Percentiles rank a stretch among this genome's conserved stretches.
Evolutionary conservation across 2,329 filamentous ascomycete genomes (phyloP).

Genomic region (Amauroascus verrucosus): DNA sequence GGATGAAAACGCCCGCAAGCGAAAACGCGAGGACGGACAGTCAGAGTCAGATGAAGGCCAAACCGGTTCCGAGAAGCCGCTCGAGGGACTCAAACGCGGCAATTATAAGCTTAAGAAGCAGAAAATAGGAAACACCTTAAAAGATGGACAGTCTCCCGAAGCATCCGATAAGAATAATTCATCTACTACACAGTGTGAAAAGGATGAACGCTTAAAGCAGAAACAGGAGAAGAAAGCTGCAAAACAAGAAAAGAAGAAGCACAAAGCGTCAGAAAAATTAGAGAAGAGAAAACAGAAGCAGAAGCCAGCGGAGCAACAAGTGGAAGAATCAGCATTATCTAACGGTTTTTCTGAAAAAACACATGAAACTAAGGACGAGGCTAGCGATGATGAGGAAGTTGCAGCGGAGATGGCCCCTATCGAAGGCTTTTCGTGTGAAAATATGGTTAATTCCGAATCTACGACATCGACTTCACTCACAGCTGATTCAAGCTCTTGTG

Average conservation of each 20-base stretch:
- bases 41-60: constrained; percentile 38
- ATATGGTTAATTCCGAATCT: constrained; percentile 28
- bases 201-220: constrained; percentile 9
- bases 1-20: constrained; percentile 71
- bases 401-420: constrained; percentile 35
- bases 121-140: constrained; percentile 36
- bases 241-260: constrained; percentile 21
- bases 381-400: constrained; percentile 20
- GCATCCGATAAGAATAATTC: constrained; percentile 20
- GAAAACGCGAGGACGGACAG: constrained; percentile 59
- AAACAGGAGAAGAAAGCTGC: constrained; percentile 12
- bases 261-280: constrained; percentile 13
- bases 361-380: constrained; percentile 15
- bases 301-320: constrained; percentile 19
- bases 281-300: constrained; percentile 19
- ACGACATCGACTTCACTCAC: constrained; percentile 34
- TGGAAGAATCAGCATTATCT: constrained; percentile 13
- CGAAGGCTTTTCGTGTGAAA: constrained; percentile 42
- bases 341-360: constrained; percentile 9
- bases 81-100: constrained; percentile 50
- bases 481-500: constrained; percentile 48
- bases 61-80: constrained; percentile 42
- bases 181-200: constrained; percentile 11
- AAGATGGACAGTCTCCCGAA: constrained; percentile 28
- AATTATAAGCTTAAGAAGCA: constrained; percentile 37